Evolutionary conservation across 768 basidiomycete species (phyloP).

Genomic region (Lactarius pseudohatsudake): DNA sequence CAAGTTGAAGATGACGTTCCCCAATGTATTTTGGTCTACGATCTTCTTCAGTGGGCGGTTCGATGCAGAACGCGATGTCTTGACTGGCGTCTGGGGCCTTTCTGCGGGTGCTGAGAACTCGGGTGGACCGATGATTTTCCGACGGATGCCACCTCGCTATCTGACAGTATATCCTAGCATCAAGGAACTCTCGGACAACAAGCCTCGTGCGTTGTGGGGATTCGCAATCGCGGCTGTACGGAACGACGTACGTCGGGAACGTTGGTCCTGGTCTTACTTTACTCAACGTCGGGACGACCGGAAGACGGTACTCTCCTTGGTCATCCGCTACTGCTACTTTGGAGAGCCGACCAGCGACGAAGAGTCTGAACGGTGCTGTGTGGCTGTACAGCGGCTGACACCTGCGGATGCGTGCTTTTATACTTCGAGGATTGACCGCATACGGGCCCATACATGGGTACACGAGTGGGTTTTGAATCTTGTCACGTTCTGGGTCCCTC

Average conservation of each 20-base stretch:
- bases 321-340: constrained; percentile 29
- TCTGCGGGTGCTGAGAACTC: background rate
- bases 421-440: constrained; percentile 26
- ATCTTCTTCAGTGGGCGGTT: constrained; percentile 14
- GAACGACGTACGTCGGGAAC: constrained; percentile 30
- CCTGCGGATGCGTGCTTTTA: constrained; percentile 34
- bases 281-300: constrained; percentile 34
- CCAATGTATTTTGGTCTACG: constrained; percentile 3
- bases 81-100: constrained; percentile 13
- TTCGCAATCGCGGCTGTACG: constrained; percentile 34
- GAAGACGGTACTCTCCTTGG: constrained; percentile 32
- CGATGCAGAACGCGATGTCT: constrained; percentile 12
- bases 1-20: constrained; percentile 26
- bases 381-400: constrained; percentile 27
- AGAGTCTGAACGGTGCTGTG: constrained; percentile 28
- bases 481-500: background rate
- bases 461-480: constrained; percentile 28
- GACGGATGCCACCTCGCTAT: constrained; percentile 30
- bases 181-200: constrained; percentile 29
- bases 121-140: constrained; percentile 30
- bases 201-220: constrained; percentile 35
- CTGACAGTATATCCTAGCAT: constrained; percentile 33
- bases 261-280: constrained; percentile 37
- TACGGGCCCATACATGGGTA: constrained; percentile 28
- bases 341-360: constrained; percentile 27